A percentile compares a stretch with the other conserved stretches of the same genome.
Conservation (phyloP, 2,329 filamentous ascomycete species). For the Arthrobotrys iridis region DNA sequence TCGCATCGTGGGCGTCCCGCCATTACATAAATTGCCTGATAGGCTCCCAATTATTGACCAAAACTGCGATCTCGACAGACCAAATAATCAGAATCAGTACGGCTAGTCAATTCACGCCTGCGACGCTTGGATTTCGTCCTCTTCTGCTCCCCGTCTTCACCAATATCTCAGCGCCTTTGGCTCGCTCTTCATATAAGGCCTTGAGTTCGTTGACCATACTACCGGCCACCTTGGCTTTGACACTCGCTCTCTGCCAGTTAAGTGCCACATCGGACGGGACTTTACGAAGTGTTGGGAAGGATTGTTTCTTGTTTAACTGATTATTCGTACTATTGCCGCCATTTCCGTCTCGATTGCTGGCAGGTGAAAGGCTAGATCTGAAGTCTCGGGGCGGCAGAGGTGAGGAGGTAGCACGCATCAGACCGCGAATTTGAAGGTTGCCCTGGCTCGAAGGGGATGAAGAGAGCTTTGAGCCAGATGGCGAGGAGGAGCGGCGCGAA, state of each 20-base stretch:
- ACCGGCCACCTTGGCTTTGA: slow-evolving; percentile 43
- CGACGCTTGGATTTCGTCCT: slow-evolving; percentile 25
- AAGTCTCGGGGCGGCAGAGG: slow-evolving; percentile 48
- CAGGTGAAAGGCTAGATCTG: slow-evolving; percentile 25
- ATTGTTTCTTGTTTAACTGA: slow-evolving; percentile 26
- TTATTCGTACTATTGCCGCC: not conserved
- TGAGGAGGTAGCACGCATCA: slow-evolving; percentile 43
- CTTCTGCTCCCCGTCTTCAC: slow-evolving; percentile 56
- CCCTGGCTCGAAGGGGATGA: slow-evolving; percentile 18
- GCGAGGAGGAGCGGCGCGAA: slow-evolving; percentile 42
- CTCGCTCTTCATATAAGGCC: slow-evolving; percentile 57
- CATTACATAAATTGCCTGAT: not conserved
- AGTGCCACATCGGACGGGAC: slow-evolving; percentile 38
- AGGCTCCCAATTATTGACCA: slow-evolving; percentile 24
- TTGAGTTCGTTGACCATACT: slow-evolving; percentile 56
- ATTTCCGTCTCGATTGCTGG: slow-evolving; percentile 3
- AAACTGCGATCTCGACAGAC: slow-evolving; percentile 31
- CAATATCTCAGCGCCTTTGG: slow-evolving; percentile 56
- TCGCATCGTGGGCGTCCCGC: not conserved
- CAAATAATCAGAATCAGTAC: slow-evolving; percentile 33
- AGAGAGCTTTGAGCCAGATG: slow-evolving; percentile 38
- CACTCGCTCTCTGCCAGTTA: slow-evolving; percentile 43
- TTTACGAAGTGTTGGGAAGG: slow-evolving; percentile 44
- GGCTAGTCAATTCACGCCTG: slow-evolving; percentile 53
- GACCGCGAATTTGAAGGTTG: slow-evolving; percentile 32